Percentiles rank a stretch among this genome's conserved stretches.
Evolutionary conservation across 2,329 filamentous ascomycete species (phyloP).

Genomic region (Pseudogymnoascus destructans): DNA sequence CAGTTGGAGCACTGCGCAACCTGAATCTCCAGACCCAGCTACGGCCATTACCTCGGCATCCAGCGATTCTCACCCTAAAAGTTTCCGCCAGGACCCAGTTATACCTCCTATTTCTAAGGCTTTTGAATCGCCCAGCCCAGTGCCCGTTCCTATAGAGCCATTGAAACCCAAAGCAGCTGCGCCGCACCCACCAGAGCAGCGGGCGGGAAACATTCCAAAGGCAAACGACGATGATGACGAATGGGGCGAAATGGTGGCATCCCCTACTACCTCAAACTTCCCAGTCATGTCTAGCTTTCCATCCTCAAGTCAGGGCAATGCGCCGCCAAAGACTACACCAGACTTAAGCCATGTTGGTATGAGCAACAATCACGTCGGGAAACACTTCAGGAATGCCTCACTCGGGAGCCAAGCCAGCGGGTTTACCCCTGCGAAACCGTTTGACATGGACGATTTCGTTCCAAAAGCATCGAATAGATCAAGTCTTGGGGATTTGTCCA

Average conservation of each 20-base stretch:
- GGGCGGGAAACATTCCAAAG: background rate
- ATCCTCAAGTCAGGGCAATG: background rate
- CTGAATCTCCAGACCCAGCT: background rate
- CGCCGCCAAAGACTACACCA: background rate
- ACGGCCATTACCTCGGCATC: background rate
- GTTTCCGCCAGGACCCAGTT: background rate
- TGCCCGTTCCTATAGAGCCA: background rate
- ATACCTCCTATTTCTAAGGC: background rate
- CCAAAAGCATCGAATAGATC: background rate
- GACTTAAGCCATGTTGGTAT: background rate
- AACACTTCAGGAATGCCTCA: background rate
- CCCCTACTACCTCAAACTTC: conserved; percentile 18
- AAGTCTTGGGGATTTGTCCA: background rate
- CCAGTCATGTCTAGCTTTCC: conserved; percentile 8
- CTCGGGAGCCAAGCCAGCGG: background rate
- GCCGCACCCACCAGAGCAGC: background rate
- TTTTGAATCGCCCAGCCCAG: background rate
- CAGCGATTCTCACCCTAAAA: background rate
- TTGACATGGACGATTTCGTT: background rate
- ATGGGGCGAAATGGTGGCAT: conserved; percentile 30
- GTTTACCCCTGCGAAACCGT: background rate
- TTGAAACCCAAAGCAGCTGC: background rate
- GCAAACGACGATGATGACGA: conserved; percentile 24
- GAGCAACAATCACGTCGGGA: background rate
- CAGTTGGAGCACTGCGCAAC: background rate